Base-by-base conservation (phyloP, 805 yeast species). In the Cyberlindnera americana region DNA sequence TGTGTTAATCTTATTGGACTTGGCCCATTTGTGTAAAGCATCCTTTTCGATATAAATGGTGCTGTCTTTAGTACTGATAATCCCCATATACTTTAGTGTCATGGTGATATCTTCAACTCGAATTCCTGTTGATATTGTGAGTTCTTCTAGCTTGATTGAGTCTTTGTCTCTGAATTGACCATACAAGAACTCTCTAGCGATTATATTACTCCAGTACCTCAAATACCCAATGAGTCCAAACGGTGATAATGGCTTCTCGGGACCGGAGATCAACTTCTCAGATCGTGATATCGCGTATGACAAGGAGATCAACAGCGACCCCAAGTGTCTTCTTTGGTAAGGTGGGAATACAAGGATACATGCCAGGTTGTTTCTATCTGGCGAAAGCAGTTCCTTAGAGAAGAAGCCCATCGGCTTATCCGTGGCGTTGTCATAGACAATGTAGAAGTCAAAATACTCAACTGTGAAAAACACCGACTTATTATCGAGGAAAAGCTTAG, bases 321-420 rank as follows among this genome's bases (percentile, higher is more conserved):
- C 99, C 19, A 90, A 59, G 7, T 78, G 81, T 29, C 73, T 72
- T 42, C 87, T 69, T 59, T 91, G 98, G 58, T 78, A 93, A 3
- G 96, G 96, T 1, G 99, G 99, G 46, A 93, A 85, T 4, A 88
- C 78, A 48, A 93, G 70, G 11, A 93, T 84, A 56, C 98, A 93
- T 0, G 97, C 96, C 27, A 93, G 66, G 56, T 91, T 93, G 59
- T 90, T 86, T 37, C 77, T 72, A 38, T 85, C 91, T 61, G 73
- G 72, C 0, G 96, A 81, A 0, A 83, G 65, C 31, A 83, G 65
- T 54, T 93, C 99, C 51, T 86, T 85, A 12, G 97, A 89, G 55
- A 88, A 93, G 57, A 88, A 93, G 1, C 97, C 99, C 82, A 90
- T 81, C 2, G 91, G 90, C 37, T 65, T 58, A 49, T 63, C 47